A percentile compares a stretch with the other conserved stretches of the same genome.
phyloP scores from a whole-genome alignment of 768 basidiomycete species.

The Leccinum disarticulatum region DNA sequence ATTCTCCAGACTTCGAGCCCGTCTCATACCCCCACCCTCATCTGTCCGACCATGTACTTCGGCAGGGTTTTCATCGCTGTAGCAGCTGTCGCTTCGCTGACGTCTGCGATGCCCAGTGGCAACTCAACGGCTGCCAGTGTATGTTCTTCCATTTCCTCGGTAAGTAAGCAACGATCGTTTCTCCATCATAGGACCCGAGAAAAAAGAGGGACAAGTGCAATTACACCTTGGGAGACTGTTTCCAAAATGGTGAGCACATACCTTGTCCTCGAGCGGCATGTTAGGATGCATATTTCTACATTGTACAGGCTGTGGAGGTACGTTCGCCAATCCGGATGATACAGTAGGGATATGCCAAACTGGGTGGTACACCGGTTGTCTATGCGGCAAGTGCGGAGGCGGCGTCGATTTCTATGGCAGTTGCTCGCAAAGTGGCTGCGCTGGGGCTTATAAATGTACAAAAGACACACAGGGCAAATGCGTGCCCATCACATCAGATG shows the following conservation, averaged over 20 bases:
- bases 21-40: neutral
- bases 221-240: neutral
- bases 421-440: neutral
- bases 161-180: neutral
- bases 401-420: neutral
- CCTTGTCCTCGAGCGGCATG: neutral
- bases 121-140: neutral
- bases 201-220: neutral
- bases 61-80: neutral
- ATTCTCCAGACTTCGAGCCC: too few relatives aligned
- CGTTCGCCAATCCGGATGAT: neutral
- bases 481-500: too few relatives aligned
- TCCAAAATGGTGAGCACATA: neutral
- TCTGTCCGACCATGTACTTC: neutral
- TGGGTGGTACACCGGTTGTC: neutral
- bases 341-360: neutral
- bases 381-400: neutral
- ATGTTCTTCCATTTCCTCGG: neutral
- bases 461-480: too few relatives aligned
- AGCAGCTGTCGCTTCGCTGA: neutral
- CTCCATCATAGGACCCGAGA: too few relatives aligned
- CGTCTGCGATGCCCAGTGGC: neutral
- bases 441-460: neutral
- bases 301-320: neutral
- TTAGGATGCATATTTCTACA: neutral